phyloP scores from a whole-genome alignment of 805 yeast species.

The Saccharomyces kudriavzevii region DNA sequence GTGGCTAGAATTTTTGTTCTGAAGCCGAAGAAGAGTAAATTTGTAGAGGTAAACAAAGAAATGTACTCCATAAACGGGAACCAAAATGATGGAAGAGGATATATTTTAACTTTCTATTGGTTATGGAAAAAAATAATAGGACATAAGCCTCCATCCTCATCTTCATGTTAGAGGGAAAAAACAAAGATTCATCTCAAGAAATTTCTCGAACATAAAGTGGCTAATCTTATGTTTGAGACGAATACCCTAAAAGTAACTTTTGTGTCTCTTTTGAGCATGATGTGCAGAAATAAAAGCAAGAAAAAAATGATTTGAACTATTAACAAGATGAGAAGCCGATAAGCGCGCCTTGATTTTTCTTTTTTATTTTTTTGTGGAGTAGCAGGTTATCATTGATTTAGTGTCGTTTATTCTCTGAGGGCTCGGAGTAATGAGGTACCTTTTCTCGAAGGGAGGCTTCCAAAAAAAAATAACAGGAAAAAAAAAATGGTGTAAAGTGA shows the following conservation, averaged over 20 bases:
- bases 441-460: background rate
- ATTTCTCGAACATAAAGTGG: background rate
- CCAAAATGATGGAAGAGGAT: background rate
- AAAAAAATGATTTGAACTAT: background rate
- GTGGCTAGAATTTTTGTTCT: background rate
- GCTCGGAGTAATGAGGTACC: background rate
- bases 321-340: background rate
- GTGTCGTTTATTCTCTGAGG: background rate
- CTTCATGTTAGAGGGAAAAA: background rate
- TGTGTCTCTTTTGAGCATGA: background rate
- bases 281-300: background rate
- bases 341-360: background rate
- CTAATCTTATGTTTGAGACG: background rate
- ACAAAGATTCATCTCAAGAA: background rate
- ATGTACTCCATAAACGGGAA: background rate
- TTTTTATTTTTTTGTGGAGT: background rate
- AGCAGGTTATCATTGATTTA: background rate
- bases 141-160: background rate
- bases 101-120: no score
- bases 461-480: background rate
- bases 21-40: background rate
- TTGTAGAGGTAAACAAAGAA: background rate
- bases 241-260: background rate
- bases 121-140: no score
- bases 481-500: background rate